Conservation (phyloP, 2,329 filamentous ascomycete genomes). For the Botrytis tulipae region DNA sequence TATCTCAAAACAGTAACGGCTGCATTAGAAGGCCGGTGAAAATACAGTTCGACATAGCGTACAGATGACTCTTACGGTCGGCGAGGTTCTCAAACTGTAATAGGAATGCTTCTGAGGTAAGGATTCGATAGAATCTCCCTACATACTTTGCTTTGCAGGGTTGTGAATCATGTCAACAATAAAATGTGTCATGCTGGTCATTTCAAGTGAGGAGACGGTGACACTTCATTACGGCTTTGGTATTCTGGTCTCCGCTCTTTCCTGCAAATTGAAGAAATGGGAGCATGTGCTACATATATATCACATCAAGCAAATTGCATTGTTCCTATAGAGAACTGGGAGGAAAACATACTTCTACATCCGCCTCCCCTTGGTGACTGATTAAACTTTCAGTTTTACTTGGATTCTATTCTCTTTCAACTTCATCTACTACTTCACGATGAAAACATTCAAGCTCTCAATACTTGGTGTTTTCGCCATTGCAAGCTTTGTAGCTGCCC, state of each 20-base stretch:
- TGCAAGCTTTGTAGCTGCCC: constrained; percentile 11
- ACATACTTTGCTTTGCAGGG: neutral
- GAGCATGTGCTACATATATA: neutral
- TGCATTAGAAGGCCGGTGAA: neutral
- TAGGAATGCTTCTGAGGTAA: neutral
- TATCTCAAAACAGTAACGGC: neutral
- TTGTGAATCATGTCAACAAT: neutral
- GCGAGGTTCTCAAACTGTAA: neutral
- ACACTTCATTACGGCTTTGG: constrained; percentile 1
- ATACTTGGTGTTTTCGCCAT: constrained; percentile 11
- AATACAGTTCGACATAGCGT: too few species aligned
- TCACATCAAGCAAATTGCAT: neutral
- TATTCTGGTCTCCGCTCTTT: neutral
- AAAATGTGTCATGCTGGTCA: too few species aligned
- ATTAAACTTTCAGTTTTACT: neutral
- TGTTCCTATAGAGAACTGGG: neutral
- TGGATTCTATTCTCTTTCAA: neutral
- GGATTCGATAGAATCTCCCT: neutral
- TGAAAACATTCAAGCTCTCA: constrained; percentile 10
- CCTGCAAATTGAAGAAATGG: neutral
- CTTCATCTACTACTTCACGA: neutral
- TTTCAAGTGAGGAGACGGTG: neutral
- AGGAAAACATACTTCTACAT: neutral
- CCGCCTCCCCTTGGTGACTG: neutral
- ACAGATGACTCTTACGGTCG: neutral